These are phyloP conservation scores for Fusarium mundagurra DNA, from an alignment of 2,329 filamentous ascomycete genomes.

Conservation along the genomic window DNA sequence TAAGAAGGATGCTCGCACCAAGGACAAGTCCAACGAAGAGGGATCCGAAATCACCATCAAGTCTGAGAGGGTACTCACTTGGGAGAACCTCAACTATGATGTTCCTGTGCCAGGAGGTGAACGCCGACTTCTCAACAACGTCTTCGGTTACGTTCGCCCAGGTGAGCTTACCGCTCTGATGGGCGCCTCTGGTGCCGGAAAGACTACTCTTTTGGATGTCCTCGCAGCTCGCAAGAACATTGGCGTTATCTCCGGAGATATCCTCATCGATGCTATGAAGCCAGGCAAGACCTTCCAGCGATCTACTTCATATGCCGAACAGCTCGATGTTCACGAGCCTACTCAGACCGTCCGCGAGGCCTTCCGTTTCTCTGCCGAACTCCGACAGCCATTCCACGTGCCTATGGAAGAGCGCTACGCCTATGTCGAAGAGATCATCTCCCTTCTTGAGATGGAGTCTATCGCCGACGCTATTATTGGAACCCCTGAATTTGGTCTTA, in stretches of 20 bases:
- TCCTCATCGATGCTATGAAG: constrained; percentile 65
- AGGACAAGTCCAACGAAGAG: constrained; percentile 56
- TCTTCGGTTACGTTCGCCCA: constrained; percentile 77
- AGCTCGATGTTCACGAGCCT: constrained; percentile 70
- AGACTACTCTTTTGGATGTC: constrained; percentile 86
- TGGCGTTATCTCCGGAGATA: constrained; percentile 66
- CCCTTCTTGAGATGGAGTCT: constrained; percentile 66
- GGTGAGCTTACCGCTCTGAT: constrained; percentile 82
- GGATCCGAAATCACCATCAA: constrained; percentile 64
- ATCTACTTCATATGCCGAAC: constrained; percentile 70
- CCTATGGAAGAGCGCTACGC: constrained; percentile 64
- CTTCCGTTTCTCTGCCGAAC: constrained; percentile 69
- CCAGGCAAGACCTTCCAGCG: constrained; percentile 70
- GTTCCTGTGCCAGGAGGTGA: constrained; percentile 68
- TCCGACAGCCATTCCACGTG: constrained; percentile 66
- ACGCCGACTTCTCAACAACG: constrained; percentile 63
- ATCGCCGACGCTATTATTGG: constrained; percentile 70
- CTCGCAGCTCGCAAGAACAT: constrained; percentile 71
- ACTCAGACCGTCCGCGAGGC: constrained; percentile 72
- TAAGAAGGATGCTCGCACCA: constrained; percentile 67
- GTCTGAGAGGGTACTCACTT: constrained; percentile 79
- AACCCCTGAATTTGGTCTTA: constrained; percentile 73
- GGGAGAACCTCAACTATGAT: constrained; percentile 85
- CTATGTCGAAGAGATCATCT: constrained; percentile 71
- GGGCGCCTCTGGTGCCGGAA: constrained; percentile 86